Conservation (phyloP, 1,284 basidiomycete genomes). For the Xanthoconium separans region DNA sequence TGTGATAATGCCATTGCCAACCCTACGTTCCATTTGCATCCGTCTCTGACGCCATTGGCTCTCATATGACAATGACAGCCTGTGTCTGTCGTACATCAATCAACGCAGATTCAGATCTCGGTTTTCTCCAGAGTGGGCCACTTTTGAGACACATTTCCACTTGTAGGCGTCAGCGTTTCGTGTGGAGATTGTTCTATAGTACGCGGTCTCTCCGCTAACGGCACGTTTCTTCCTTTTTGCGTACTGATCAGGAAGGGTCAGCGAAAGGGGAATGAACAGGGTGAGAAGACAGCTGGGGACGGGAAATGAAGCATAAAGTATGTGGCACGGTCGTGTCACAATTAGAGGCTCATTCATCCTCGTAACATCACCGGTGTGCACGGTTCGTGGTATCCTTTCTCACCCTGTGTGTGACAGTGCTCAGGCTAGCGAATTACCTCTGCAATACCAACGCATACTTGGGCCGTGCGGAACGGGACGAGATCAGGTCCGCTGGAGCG, state of each 20-base stretch:
- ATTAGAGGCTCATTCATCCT: background rate
- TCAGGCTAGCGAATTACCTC: background rate
- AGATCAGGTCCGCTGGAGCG: conserved; percentile 4
- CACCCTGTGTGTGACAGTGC: background rate
- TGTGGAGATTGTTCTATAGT: conserved; percentile 1
- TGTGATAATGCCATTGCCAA: conserved; percentile 5
- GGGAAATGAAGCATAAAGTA: conserved; percentile 3
- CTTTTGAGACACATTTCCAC: background rate
- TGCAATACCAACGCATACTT: background rate
- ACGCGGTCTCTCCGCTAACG: conserved; percentile 4
- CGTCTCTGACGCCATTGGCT: background rate
- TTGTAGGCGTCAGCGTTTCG: background rate
- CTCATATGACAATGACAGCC: background rate
- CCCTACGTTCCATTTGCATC: background rate
- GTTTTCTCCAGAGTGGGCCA: conserved; percentile 5
- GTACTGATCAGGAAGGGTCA: conserved; percentile 11
- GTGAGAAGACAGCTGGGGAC: background rate
- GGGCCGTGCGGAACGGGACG: conserved; percentile 7
- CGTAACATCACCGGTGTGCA: background rate
- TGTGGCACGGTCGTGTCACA: background rate
- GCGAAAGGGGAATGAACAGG: background rate
- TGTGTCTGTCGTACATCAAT: background rate
- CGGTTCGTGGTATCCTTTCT: background rate
- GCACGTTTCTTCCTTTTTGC: background rate
- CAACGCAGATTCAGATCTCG: conserved; percentile 18